phyloP scores from a whole-genome alignment of 2,329 filamentous ascomycete species.

The Boeremia exigua region DNA sequence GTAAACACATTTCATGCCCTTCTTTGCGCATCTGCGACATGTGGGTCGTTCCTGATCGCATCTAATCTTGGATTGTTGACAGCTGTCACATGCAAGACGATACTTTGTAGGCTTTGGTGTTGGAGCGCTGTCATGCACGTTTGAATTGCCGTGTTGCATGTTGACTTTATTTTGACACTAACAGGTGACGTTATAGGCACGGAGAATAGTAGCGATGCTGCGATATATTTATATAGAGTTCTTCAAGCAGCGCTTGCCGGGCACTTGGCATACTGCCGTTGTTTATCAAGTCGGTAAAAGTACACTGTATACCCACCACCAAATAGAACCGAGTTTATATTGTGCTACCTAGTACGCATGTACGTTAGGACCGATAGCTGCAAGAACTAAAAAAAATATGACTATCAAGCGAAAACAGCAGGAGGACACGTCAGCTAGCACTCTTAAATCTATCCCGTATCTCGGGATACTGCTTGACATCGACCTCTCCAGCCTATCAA shows the following conservation, averaged over 20 bases:
- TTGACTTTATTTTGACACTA: background rate
- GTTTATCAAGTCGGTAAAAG: no score
- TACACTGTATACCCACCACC: no score
- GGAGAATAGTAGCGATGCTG: background rate
- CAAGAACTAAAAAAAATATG: no score
- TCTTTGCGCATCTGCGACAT: background rate
- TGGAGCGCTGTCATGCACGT: background rate
- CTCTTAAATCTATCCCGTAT: no score
- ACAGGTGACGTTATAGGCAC: no score
- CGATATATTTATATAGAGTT: background rate
- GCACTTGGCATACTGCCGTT: background rate
- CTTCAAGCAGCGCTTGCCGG: no score
- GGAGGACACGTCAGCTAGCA: no score
- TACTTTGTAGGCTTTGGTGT: background rate
- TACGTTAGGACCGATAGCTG: no score
- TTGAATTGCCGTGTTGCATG: background rate
- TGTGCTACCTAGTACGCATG: no score
- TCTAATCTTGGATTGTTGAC: background rate
- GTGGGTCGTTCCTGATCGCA: background rate
- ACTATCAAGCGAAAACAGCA: no score
- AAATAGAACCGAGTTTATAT: no score
- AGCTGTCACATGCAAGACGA: conserved; percentile 2
- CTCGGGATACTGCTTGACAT: background rate
- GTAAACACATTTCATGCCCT: background rate
- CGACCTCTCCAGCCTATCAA: background rate